These are phyloP conservation scores for Henckelia pumila DNA, from an alignment of 257 asterid species.

Conservation along the genomic window DNA sequence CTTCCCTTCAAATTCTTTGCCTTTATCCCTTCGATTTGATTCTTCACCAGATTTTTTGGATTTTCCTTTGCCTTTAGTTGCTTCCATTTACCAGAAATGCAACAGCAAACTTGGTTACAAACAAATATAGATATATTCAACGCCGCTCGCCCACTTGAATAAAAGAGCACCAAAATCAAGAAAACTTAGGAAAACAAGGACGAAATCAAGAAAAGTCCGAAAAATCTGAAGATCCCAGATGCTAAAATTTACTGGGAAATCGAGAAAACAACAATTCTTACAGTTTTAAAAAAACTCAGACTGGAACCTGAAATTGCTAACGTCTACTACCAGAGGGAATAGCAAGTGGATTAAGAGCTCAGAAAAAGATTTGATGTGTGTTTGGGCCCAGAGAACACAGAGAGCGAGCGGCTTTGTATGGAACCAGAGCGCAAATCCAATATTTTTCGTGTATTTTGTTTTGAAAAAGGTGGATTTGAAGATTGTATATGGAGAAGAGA, in stretches of 20 bases:
- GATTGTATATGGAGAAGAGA: conserved; percentile 21
- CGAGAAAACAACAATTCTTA: not conserved
- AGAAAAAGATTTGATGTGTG: too few relatives aligned
- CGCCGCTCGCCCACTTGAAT: conserved; percentile 60
- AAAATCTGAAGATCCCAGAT: conserved; percentile 33
- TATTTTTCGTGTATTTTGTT: not conserved
- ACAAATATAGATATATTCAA: not conserved
- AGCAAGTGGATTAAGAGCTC: conserved; percentile 7
- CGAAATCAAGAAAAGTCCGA: not conserved
- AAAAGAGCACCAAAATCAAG: not conserved
- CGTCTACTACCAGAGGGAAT: not conserved
- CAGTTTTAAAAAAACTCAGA: not conserved
- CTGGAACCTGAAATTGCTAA: not conserved
- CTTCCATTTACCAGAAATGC: conserved; percentile 36
- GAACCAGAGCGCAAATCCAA: conserved; percentile 16
- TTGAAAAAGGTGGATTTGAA: conserved; percentile 6
- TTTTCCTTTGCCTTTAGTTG: conserved; percentile 43
- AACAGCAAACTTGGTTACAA: not conserved
- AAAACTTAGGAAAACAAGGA: too few relatives aligned
- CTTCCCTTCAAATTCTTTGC: conserved; percentile 40
- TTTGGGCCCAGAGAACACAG: too few relatives aligned
- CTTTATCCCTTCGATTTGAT: conserved; percentile 30
- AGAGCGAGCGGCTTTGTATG: conserved; percentile 65
- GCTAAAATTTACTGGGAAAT: conserved; percentile 22
- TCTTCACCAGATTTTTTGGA: conserved; percentile 35